Conservation (phyloP, 345 rosid genomes). For the Cardamine chenopodiifolia region DNA sequence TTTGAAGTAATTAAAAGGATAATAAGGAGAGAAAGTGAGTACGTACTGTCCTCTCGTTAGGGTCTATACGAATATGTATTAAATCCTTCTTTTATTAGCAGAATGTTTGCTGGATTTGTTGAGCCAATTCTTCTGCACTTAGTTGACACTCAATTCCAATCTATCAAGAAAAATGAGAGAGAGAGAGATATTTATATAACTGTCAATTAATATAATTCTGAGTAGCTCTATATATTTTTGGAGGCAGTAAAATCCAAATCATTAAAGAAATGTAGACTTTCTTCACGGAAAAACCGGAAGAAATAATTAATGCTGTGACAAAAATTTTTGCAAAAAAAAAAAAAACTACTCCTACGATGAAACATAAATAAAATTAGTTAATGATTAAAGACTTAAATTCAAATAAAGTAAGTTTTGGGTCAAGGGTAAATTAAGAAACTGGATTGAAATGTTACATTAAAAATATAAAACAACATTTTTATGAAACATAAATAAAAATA, state of each 20-base stretch:
- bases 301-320: not conserved
- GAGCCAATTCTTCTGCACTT: slow-evolving; percentile 93
- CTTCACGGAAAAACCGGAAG: not conserved
- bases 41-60: slow-evolving; percentile 41
- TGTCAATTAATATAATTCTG: not conserved
- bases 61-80: slow-evolving; percentile 27
- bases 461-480: no score
- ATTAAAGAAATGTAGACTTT: not conserved
- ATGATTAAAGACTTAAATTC: no score
- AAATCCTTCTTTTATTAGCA: slow-evolving; percentile 42
- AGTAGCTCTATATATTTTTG: not conserved
- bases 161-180: slow-evolving; percentile 44
- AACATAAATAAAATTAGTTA: no score
- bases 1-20: slow-evolving; percentile 22
- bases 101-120: slow-evolving; percentile 87
- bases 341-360: no score
- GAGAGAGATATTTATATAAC: not conserved
- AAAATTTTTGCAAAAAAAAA: not conserved
- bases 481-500: no score
- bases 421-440: no score
- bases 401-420: no score
- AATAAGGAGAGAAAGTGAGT: slow-evolving; percentile 37
- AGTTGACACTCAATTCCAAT: slow-evolving; percentile 96
- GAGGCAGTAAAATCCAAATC: not conserved
- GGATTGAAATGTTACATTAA: no score